Evolutionary conservation across 2,329 filamentous ascomycete species (phyloP), one percentile per base, ranked within the genome.

Genomic region (Thelonectria rubi): DNA sequence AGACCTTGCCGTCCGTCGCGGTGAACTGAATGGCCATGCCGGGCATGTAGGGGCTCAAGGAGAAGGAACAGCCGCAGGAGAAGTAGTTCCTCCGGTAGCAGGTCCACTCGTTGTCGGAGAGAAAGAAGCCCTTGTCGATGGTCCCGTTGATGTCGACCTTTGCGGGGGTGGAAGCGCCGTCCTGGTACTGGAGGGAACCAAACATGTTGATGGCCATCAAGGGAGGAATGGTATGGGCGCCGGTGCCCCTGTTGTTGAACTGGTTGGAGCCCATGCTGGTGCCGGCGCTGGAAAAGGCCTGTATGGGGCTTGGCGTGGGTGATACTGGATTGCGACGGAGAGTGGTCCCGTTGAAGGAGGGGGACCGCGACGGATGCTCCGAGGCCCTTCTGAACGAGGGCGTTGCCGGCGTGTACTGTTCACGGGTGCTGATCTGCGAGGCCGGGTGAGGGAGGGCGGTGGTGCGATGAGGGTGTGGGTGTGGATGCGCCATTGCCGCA

Each of bases 71-170:
- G 53, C 89, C 87, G 55, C 95, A 93, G 0, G 91, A 90, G 74
- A 97, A 95, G 77, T 97, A 97, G 75, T 97, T 97, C 45, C 94
- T 86, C 34, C 93, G 85, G 74, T 97, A 97, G 78, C 93, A 97
- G 0, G 93, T 97, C 93, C 93, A 97, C 69, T 94, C 92, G 17
- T 86, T 84, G 57, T 96, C 93, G 3, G 85, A 85, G 37, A 88
- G 81, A 74, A 97, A 97, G 78, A 97, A 96, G 0, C 93, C 93
- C 71, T 97, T 96, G 75, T 96, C 92, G 62, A 97, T 93, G 70
- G 88, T 90, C 37, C 91, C 92, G 30, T 89, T 84, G 65, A 97
- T 91, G 14, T 91, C 89, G 18, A 91, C 84, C 65, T 88, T 89
- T 66, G 95, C 83, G 1, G 82, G 79, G 2, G 80, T 79, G 49